These are phyloP conservation scores for Brassica balearica DNA, from an alignment of 441 rosid species.

Conservation along the genomic window DNA sequence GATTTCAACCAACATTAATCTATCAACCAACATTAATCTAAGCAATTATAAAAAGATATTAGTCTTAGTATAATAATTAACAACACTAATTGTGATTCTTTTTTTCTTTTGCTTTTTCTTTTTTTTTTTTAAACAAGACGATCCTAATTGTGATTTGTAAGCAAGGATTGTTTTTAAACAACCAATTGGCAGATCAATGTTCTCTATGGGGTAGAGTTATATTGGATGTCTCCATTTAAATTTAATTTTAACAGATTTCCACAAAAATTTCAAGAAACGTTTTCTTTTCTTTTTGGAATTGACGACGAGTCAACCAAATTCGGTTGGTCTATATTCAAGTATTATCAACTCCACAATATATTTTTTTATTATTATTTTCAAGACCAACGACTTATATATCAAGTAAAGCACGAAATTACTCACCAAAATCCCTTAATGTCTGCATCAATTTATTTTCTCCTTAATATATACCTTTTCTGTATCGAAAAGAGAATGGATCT, in stretches of 20 bases:
- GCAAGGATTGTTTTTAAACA: not conserved
- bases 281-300: slow-evolving; percentile 1
- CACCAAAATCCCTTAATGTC: slow-evolving; percentile 30
- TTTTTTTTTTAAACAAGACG: too few species aligned
- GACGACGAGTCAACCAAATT: slow-evolving; percentile 25
- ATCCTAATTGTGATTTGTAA: not conserved
- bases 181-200: not conserved
- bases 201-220: not conserved
- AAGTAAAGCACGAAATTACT: slow-evolving; percentile 37
- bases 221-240: not conserved
- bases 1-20: not conserved
- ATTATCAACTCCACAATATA: not conserved
- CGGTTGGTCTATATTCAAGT: slow-evolving; percentile 27
- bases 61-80: not conserved
- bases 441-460: not conserved
- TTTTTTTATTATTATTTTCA: not conserved
- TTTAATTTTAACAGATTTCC: not conserved
- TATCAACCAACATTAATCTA: not conserved
- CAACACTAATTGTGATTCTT: not conserved
- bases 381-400: slow-evolving; percentile 29
- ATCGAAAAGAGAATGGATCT: slow-evolving; percentile 6
- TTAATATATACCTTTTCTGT: not conserved
- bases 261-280: not conserved
- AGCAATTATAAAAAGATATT: not conserved
- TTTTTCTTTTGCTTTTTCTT: too few species aligned